A percentile compares a stretch with the other conserved stretches of the same genome.
Evolutionary conservation across 208 protist species (phyloP).

Genomic region (Acanthamoeba divionensis): DNA sequence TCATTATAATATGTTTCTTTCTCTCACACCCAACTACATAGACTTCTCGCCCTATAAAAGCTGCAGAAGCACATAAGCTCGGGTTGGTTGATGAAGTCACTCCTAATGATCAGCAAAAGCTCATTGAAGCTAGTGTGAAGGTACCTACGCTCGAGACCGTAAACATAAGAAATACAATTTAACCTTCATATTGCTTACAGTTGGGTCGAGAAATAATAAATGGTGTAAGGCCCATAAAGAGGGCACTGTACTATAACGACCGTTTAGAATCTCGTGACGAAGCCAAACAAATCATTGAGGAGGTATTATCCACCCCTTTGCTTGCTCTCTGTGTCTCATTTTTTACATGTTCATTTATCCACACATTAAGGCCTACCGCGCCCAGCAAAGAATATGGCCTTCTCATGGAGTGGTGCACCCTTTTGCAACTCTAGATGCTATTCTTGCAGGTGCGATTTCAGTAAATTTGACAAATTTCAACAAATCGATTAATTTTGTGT

Average conservation of each 20-base stretch:
- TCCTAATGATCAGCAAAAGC: neutral
- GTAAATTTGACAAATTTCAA: too few species aligned
- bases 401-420: neutral
- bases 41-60: slow-evolving; percentile 57
- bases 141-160: neutral
- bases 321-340: neutral
- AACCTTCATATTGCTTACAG: neutral
- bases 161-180: neutral
- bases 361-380: neutral
- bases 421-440: neutral
- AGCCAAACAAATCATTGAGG: neutral
- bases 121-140: neutral
- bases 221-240: neutral
- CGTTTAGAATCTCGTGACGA: neutral
- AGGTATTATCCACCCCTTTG: neutral
- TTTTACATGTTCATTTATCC: neutral
- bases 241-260: neutral
- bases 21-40: neutral
- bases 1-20: neutral
- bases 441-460: neutral
- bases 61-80: slow-evolving; percentile 71
- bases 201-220: neutral
- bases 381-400: neutral
- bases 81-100: slow-evolving; percentile 68
- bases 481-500: too few species aligned